Base-by-base conservation (phyloP, 306 rosid species). In the Castanea crenata region DNA sequence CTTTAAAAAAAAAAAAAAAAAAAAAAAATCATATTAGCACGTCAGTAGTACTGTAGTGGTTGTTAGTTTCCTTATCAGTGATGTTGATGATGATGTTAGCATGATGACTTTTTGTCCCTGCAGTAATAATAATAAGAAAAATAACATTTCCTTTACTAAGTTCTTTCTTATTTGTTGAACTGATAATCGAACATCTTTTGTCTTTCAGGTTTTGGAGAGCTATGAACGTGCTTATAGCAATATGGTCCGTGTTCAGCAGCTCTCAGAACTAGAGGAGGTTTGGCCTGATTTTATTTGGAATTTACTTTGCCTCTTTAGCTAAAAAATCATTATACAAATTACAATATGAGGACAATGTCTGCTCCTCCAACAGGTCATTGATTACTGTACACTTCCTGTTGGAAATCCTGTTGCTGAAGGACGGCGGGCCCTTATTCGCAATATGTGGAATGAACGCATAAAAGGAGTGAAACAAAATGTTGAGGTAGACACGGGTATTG, bases 371-470 rank as follows among this genome's bases (percentile, higher is more conserved):
- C 74, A 95, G 99, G 99, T 95, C 35, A 93, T 95, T 82, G 99
- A 95, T 86, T 95, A 95, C 88, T 83, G 87, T 76, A 93, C 97
- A 14, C 98, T 95, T 85, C 99, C 99, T 62, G 5, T 61, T 69
- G 94, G 76, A 23, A 92, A 84, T 55, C 80, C 87, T 21, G 91
- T 95, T 79, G 92, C 99, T 75, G 97, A 95, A 81, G 98, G 95
- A 78, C 91, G 99, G 14, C 91, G 92, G 54, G 96, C 91, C 80
- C 97, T 95, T 74, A 93, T 95, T 78, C 96, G 93, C 79, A 93
- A 93, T 85, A 95, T 95, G 99, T 95, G 99, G 99, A 95, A 93
- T 84, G 96, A 95, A 78, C 94, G 99, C 73, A 95, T 95, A 74
- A 91, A 93, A 88, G 99, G 99, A 79, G 96, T 89, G 74, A 93